A percentile compares a stretch with the other conserved stretches of the same genome.
These are phyloP conservation scores for Ceratocystis ficicola DNA, from an alignment of 2,329 filamentous ascomycete genomes.

Conservation along the genomic window DNA sequence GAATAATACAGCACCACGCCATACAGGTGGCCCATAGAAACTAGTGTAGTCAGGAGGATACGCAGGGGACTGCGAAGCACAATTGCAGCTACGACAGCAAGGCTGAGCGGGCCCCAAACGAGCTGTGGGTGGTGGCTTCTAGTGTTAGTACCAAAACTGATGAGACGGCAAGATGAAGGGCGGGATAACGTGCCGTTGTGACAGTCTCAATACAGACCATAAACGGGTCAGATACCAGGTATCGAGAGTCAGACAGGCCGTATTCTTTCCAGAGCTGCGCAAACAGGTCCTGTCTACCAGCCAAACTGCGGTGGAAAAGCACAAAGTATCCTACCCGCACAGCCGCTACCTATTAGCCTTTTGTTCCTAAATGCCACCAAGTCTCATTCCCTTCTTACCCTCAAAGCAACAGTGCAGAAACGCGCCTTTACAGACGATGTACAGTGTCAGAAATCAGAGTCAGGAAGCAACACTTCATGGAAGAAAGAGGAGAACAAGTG, in stretches of 20 bases:
- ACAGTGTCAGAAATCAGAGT: not conserved
- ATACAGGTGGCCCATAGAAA: conserved; percentile 46
- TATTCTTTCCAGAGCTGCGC: conserved; percentile 93
- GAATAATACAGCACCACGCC: conserved; percentile 51
- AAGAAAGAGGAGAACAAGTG: not conserved
- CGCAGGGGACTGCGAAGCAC: conserved; percentile 34
- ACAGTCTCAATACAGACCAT: conserved; percentile 80
- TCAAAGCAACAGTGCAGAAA: conserved; percentile 73
- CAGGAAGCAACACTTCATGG: not conserved
- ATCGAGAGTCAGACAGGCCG: conserved; percentile 72
- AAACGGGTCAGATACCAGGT: conserved; percentile 68
- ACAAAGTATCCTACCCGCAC: conserved; percentile 55
- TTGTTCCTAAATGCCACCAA: too few relatives aligned
- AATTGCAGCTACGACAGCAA: conserved; percentile 38
- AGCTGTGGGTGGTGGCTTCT: conserved; percentile 29
- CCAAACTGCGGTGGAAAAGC: conserved; percentile 52
- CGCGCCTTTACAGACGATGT: conserved; percentile 36
- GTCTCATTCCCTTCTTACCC: conserved; percentile 35
- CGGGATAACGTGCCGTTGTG: conserved; percentile 50
- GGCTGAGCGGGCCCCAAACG: conserved; percentile 48
- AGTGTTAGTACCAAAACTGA: not conserved
- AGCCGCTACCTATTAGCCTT: not conserved
- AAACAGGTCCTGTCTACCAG: conserved; percentile 57
- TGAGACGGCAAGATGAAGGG: not conserved
- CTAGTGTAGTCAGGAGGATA: conserved; percentile 40